phyloP scores from a whole-genome alignment of 2,329 filamentous ascomycete species.

The Colletotrichum spinosum region DNA sequence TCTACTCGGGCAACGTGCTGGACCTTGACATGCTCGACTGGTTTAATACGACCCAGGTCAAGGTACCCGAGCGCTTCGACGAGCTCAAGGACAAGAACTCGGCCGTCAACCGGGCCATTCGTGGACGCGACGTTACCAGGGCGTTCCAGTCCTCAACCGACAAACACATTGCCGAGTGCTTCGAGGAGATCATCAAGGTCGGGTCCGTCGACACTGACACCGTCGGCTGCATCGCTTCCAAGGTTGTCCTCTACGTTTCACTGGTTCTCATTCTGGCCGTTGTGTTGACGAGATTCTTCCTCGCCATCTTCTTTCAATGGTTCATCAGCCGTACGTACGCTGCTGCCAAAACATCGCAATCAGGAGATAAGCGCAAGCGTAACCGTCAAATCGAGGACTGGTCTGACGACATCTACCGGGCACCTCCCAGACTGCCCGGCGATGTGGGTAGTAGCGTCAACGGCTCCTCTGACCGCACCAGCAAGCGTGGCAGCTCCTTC shows the following conservation, averaged over 20 bases:
- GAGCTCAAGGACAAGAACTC: constrained; percentile 78
- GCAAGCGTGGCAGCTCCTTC: constrained; percentile 86
- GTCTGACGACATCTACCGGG: constrained; percentile 96
- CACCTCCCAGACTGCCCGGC: constrained; percentile 83
- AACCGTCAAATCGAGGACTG: constrained; percentile 97
- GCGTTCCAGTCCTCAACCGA: constrained; percentile 83
- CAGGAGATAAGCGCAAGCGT: constrained; percentile 83
- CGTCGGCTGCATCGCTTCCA: constrained; percentile 95
- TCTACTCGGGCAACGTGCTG: constrained; percentile 94
- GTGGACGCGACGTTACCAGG: constrained; percentile 89
- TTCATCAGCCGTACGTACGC: constrained; percentile 90
- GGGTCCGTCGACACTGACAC: constrained; percentile 96
- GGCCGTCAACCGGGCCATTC: constrained; percentile 70
- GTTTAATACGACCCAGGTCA: constrained; percentile 88
- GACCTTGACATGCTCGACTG: constrained; percentile 89
- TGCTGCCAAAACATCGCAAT: constrained; percentile 86
- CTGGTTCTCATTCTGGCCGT: constrained; percentile 92
- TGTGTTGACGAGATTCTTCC: constrained; percentile 85
- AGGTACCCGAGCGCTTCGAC: constrained; percentile 81
- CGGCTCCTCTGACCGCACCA: constrained; percentile 73
- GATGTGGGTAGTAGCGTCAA: constrained; percentile 76
- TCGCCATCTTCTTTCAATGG: constrained; percentile 95
- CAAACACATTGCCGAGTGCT: constrained; percentile 86
- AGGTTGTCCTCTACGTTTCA: constrained; percentile 95
- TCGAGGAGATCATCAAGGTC: constrained; percentile 94